phyloP scores from a whole-genome alignment of 148 eudicot genomes.

The Oxyria digyna region DNA sequence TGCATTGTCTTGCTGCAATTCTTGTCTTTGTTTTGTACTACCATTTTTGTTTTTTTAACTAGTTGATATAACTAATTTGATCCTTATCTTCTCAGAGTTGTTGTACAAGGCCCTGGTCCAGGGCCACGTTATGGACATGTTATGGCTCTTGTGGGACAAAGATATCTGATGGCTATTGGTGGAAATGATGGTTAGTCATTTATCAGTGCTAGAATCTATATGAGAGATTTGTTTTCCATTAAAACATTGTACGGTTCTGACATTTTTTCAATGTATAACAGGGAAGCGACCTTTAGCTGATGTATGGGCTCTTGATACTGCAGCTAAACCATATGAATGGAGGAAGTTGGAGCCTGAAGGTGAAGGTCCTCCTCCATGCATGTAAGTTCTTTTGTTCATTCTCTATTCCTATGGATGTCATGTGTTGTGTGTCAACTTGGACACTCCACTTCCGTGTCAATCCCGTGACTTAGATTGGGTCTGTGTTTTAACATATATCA shows the following conservation, averaged over 20 bases:
- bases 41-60: slow-evolving; percentile 4
- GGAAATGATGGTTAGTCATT: slow-evolving; percentile 82
- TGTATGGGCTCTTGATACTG: slow-evolving; percentile 99
- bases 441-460: neutral
- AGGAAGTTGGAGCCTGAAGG: slow-evolving; percentile 98
- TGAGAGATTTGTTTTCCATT: slow-evolving; percentile 20
- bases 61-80: neutral
- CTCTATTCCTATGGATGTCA: neutral
- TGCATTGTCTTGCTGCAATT: neutral
- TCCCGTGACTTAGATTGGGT: neutral
- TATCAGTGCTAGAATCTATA: neutral
- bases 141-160: slow-evolving; percentile 98
- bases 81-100: slow-evolving; percentile 49
- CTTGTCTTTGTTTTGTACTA: neutral
- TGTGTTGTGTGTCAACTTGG: too few species aligned
- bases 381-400: slow-evolving; percentile 31
- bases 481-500: neutral
- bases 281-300: slow-evolving; percentile 97
- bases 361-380: slow-evolving; percentile 99
- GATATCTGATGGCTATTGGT: slow-evolving; percentile 98
- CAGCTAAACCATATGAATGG: slow-evolving; percentile 99
- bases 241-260: slow-evolving; percentile 81
- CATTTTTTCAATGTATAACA: slow-evolving; percentile 16
- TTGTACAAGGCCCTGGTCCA: slow-evolving; percentile 98
- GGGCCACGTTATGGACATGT: slow-evolving; percentile 99